Conservation (phyloP, 257 asterid genomes). For the Fraxinus anomala region DNA sequence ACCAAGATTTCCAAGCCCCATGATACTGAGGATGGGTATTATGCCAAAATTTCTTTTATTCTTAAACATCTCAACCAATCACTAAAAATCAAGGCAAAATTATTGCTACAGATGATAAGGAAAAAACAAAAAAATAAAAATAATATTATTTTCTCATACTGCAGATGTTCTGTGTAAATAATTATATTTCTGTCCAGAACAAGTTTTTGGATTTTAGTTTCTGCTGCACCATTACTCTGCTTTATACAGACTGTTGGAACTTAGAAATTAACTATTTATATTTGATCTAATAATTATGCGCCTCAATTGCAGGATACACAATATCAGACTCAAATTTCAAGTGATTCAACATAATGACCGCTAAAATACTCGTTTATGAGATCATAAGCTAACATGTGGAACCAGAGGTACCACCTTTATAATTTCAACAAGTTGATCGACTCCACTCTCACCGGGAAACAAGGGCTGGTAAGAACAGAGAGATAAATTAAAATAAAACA, state of each 20-base stretch:
- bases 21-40: neutral
- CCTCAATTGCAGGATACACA: constrained; percentile 13
- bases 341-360: constrained; percentile 12
- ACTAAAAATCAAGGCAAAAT: constrained; percentile 12
- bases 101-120: neutral
- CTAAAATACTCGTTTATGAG: constrained; percentile 8
- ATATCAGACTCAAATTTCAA: constrained; percentile 4
- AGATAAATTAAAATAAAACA: constrained; percentile 29
- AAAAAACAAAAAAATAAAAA: neutral
- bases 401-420: constrained; percentile 61
- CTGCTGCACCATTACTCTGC: neutral
- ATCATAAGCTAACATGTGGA: constrained; percentile 16
- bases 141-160: neutral
- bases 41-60: neutral
- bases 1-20: constrained; percentile 5
- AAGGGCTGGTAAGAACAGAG: constrained; percentile 65
- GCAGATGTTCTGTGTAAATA: neutral
- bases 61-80: neutral
- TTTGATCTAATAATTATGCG: neutral
- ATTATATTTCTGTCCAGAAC: neutral
- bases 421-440: constrained; percentile 90
- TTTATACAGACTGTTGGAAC: neutral
- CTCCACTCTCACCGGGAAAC: constrained; percentile 94
- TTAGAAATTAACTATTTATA: neutral
- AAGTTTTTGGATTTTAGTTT: neutral